Percentiles rank a stretch among this genome's conserved stretches.
Conservation (phyloP, 192 early-diverging fungal species). For the Backusella tuberculispora region DNA sequence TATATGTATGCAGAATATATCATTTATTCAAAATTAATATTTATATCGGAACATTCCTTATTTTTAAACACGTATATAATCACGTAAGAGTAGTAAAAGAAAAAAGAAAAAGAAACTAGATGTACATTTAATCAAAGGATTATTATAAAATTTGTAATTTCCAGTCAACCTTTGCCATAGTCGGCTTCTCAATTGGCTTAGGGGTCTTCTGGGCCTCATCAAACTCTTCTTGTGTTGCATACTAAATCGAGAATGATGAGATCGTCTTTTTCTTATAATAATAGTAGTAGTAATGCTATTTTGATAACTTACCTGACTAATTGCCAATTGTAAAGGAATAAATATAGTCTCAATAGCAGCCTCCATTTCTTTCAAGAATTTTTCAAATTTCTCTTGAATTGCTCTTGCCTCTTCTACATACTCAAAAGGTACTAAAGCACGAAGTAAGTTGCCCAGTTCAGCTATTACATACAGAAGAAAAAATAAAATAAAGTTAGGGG, state of each 20-base stretch:
- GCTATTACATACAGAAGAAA: constrained; percentile 40
- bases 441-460: constrained; percentile 58
- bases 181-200: constrained; percentile 36
- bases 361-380: constrained; percentile 49
- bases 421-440: constrained; percentile 54
- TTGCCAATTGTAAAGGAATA: constrained; percentile 47
- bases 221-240: constrained; percentile 29
- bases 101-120: not conserved
- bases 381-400: constrained; percentile 54
- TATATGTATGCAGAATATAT: too few relatives aligned
- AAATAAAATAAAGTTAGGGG: constrained; percentile 38
- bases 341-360: constrained; percentile 51
- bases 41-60: not conserved
- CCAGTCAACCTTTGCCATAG: constrained; percentile 33
- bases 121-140: not conserved
- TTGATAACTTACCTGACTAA: constrained; percentile 24
- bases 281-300: not conserved
- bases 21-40: not conserved
- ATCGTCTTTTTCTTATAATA: not conserved
- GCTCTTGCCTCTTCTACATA: constrained; percentile 48
- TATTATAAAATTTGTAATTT: constrained; percentile 38
- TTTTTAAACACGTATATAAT: not conserved
- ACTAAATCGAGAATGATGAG: not conserved
- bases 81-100: not conserved
- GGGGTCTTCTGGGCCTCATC: constrained; percentile 9